Evolutionary conservation across 768 basidiomycete genomes (phyloP), one percentile per base, ranked within the genome.

Genomic region (Floccularia luteovirens): DNA sequence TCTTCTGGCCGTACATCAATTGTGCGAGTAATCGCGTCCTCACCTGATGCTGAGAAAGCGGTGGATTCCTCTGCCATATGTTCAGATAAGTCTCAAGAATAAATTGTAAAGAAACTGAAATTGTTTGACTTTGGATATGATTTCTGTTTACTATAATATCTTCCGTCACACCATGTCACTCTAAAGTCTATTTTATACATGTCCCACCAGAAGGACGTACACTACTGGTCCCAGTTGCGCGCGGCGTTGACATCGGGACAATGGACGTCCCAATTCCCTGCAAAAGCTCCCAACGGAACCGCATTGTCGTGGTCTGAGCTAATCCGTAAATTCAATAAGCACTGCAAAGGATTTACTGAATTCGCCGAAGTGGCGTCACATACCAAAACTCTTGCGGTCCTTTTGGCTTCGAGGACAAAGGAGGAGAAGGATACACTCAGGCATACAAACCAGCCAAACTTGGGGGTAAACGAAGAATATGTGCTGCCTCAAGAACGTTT

Each of bases 271-370:
- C 46, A 61, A 2, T 55, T 56, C 20, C 86, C 88, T 0, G 83
- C 81, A 3, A 83, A 71, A 48, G 61, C 74, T 0, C 70, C 69
- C 22, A 74, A 74, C 22, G 81, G 74, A 11, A 44, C 51, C 0
- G 48, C 57, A 3, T 56, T 91, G 12, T 63, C 79, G 8, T 92
- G 90, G 90, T 67, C 78, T 1, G 83, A 88, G 52, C 73, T 91
- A 10, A 60, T 91, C 28, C 74, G 86, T 47, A 92, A 92, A 60
- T 90, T 88, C 64, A 80, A 84, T 56, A 92, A 92, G 47, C 90
- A 92, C 48, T 83, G 81, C 51, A 58, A 57, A 4, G 79, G 81
- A 0, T 77, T 69, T 48, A 50, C 57, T 44, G 78, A 80, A 42
- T 64, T 83, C 11, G 68, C 77, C 2, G 77, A 82, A 48, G 66